A percentile compares a stretch with the other conserved stretches of the same genome.
These are phyloP conservation scores for Brassica incana DNA, from an alignment of 345 rosid species.

Conservation along the genomic window DNA sequence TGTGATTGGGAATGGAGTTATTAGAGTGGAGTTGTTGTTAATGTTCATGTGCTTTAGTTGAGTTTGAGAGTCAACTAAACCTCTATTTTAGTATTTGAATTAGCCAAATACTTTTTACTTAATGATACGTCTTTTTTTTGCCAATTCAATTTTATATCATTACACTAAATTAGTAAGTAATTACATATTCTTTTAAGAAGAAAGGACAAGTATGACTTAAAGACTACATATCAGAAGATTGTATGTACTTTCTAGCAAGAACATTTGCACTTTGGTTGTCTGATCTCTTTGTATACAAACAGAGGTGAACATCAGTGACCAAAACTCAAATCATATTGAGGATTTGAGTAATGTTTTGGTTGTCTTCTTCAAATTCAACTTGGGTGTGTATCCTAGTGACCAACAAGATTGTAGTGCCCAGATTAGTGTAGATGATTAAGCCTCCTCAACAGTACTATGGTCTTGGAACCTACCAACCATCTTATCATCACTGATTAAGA, in stretches of 20 bases:
- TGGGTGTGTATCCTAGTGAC: not conserved
- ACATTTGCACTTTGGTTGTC: not conserved
- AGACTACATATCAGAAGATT: not conserved
- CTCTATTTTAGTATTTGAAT: not conserved
- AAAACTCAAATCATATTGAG: not conserved
- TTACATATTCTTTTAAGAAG: not conserved
- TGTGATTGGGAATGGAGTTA: slow-evolving; percentile 31
- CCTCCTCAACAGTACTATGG: not conserved
- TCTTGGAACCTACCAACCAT: not conserved
- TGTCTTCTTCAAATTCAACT: not conserved
- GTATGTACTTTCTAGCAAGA: not conserved
- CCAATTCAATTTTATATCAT: not conserved
- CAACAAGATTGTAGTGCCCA: not conserved
- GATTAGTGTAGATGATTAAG: not conserved
- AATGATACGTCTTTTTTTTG: not conserved
- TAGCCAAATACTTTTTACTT: not conserved
- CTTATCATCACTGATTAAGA: not conserved
- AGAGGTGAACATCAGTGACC: not conserved
- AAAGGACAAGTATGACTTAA: not conserved
- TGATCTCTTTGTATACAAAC: not conserved
- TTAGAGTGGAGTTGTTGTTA: slow-evolving; percentile 15
- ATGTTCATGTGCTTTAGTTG: slow-evolving; percentile 20
- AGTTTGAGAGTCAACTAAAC: slow-evolving; percentile 19
- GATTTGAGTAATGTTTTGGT: not conserved
- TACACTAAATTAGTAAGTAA: not conserved